These are phyloP conservation scores for Biancaea sappan DNA, from an alignment of 306 rosid genomes.

Conservation along the genomic window DNA sequence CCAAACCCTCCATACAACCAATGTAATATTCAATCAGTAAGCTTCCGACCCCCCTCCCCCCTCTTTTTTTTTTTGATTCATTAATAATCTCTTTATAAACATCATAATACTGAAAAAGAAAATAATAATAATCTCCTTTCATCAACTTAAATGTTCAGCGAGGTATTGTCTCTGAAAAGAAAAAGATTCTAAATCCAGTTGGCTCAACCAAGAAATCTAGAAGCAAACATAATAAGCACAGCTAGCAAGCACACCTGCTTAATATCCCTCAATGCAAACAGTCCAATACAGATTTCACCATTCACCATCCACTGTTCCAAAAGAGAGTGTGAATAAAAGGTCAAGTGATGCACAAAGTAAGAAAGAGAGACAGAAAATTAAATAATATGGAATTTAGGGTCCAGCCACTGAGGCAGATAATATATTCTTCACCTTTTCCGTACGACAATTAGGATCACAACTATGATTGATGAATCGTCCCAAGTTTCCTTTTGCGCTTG, in stretches of 20 bases:
- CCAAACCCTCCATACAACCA: constrained; percentile 23
- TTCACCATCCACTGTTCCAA: constrained; percentile 96
- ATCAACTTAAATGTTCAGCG: constrained; percentile 20
- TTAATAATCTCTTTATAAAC: background rate
- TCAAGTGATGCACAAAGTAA: constrained; percentile 31
- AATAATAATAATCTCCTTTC: constrained; percentile 9
- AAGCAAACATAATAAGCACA: constrained; percentile 26
- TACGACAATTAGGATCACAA: constrained; percentile 96
- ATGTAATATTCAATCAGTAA: background rate
- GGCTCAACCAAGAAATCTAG: constrained; percentile 29
- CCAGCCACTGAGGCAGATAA: background rate
- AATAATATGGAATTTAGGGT: constrained; percentile 25
- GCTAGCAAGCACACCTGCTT: constrained; percentile 68
- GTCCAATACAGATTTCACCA: constrained; percentile 98
- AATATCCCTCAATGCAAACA: constrained; percentile 85
- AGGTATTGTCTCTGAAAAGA: constrained; percentile 12
- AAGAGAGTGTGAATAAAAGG: constrained; percentile 24
- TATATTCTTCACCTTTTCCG: constrained; percentile 79
- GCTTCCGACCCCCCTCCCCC: no score
- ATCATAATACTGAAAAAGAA: background rate
- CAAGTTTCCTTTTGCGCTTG: constrained; percentile 96
- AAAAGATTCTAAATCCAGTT: constrained; percentile 16
- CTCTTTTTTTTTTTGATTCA: background rate
- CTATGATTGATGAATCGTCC: constrained; percentile 99
- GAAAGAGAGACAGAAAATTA: background rate